These are phyloP conservation scores for Taxawa tesnikishii DNA, from an alignment of 2,329 filamentous ascomycete genomes.

Conservation along the genomic window DNA sequence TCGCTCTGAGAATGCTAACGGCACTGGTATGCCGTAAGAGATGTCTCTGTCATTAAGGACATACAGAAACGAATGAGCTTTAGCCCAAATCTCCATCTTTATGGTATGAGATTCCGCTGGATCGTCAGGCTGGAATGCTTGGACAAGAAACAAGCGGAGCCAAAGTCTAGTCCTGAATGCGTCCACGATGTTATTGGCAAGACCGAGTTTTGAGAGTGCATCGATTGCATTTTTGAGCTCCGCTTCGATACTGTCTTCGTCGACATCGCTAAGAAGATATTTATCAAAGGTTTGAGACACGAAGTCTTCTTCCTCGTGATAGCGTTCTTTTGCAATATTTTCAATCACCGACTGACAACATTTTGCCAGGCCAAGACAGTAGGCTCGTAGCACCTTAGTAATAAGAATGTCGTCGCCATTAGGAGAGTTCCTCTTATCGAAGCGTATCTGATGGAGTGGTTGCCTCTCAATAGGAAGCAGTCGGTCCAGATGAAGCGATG, in stretches of 20 bases:
- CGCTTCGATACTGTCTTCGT: slow-evolving; percentile 41
- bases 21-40: slow-evolving; percentile 54
- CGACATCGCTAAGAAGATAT: slow-evolving; percentile 55
- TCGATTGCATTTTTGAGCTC: slow-evolving; percentile 43
- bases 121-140: slow-evolving; percentile 4
- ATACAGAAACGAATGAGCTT: too few relatives aligned
- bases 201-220: slow-evolving; percentile 25
- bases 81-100: slow-evolving; percentile 7
- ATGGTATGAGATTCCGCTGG: not conserved
- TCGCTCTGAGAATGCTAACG: slow-evolving; percentile 78
- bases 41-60: too few relatives aligned
- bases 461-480: slow-evolving; percentile 38
- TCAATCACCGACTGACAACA: slow-evolving; percentile 68
- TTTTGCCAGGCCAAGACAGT: slow-evolving; percentile 76
- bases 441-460: slow-evolving; percentile 13
- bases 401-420: slow-evolving; percentile 28
- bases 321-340: slow-evolving; percentile 70
- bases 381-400: slow-evolving; percentile 61
- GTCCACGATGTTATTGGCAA: slow-evolving; percentile 8
- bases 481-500: slow-evolving; percentile 78
- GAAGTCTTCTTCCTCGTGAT: slow-evolving; percentile 97
- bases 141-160: slow-evolving; percentile 40
- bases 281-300: slow-evolving; percentile 84
- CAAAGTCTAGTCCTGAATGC: slow-evolving; percentile 40
- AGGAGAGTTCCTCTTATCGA: not conserved